phyloP scores from a whole-genome alignment of 148 eudicot species.

The Chenopodium formosanum region DNA sequence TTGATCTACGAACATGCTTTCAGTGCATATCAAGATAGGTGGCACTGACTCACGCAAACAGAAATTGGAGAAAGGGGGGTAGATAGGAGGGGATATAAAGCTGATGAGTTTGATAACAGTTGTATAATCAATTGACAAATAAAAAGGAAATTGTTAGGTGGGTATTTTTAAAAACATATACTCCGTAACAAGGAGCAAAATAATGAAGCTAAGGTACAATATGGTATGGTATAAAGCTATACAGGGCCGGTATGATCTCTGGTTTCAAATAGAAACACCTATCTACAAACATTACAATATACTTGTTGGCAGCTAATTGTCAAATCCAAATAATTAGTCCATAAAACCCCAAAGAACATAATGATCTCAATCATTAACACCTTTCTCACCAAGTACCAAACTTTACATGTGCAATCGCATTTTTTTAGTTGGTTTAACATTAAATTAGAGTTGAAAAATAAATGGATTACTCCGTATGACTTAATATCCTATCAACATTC shows the following conservation, averaged over 20 bases:
- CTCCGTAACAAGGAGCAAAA: neutral
- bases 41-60: neutral
- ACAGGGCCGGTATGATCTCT: neutral
- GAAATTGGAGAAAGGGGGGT: neutral
- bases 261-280: neutral
- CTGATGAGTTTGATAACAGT: neutral
- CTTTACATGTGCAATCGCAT: conserved; percentile 8
- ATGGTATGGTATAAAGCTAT: neutral
- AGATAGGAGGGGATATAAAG: neutral
- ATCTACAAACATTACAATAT: neutral
- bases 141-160: neutral
- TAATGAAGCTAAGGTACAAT: neutral
- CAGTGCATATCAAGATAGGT: neutral
- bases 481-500: neutral
- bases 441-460: too few relatives aligned
- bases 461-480: neutral
- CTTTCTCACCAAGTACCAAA: neutral
- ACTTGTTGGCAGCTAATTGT: neutral
- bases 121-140: neutral
- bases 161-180: neutral
- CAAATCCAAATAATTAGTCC: neutral
- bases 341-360: neutral
- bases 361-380: neutral
- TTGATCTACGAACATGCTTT: neutral
- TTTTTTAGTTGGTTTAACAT: neutral